Evolutionary conservation across 257 asterid species (phyloP), one percentile per base, ranked within the genome.

Genomic region (Solanum clarkiae): DNA sequence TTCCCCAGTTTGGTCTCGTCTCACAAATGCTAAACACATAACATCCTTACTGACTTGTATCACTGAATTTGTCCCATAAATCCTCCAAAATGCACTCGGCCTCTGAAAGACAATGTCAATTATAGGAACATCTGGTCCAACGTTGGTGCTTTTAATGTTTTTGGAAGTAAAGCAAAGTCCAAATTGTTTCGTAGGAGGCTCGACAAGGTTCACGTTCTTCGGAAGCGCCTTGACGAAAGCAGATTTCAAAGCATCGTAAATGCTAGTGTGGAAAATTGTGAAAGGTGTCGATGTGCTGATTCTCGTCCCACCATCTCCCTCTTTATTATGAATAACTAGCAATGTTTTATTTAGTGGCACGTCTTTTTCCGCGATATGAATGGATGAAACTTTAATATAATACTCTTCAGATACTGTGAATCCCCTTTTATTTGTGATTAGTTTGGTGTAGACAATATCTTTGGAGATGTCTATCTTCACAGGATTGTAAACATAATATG

Each of bases 1-100:
- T 26, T 84, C 84, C 18, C 90, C 86, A 5, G 42, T 70, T 29
- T 71, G 36, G 5, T 92, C 92, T 10, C 88, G 91, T 57, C 91
- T 91, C 4, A 88, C 66, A 72, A 91, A 91, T 8, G 90, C 95
- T 49, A 92, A 84, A 47, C 94, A 92, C 42, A 89, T 68, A 8
- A 86, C 87, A 11, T 88, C 88, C 13, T 86, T 70, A 2, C 68
- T 85, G 5, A 91, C 91, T 6, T 42, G 53, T 83, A 86, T 86
- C 91, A 91, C 85, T 14, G 93, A 91, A 56, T 90, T 92, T 2
- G 75, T 85, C 59, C 92, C 93, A 47, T 32, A 85, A 13, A 91
- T 85, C n/a, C 89, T 89, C 95, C 94, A 92, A 59, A 80, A 17
- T 6, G 87, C 86, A 40, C 47, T 54, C 4, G 20, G 18, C 1